Evolutionary conservation across 2,329 filamentous ascomycete species (phyloP), one percentile per base, ranked within the genome.

Genomic region (Colletotrichum nymphaeae): DNA sequence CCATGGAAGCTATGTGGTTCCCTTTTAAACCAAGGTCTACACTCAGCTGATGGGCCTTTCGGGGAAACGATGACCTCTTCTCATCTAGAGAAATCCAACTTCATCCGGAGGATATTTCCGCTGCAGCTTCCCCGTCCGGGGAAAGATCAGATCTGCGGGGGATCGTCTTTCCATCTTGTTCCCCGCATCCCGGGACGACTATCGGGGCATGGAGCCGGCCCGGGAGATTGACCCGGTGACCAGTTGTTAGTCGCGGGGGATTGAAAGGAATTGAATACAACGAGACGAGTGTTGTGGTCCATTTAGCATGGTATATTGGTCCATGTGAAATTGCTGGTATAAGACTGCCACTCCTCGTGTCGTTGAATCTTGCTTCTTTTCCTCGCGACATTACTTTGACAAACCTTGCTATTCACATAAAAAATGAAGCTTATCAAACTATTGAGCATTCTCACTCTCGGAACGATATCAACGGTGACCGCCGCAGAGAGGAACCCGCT

Each of bases 121-220:
- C 46, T 37, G 49, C n/a, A 30, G 12, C n/a, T 49, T 28, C 8
- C 58, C 57, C 57, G 22, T 32, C 26, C 24, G 28, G 30, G 37
- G 37, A 42, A 42, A 59, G 49, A 42, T 4, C 60, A 32, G 64
- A 68, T 63, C 52, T 42, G 64, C 64, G 37, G 58, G 35, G 69
- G 46, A 11, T 46, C 62, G 16, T 19, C 37, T 42, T 42, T 14
- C 37, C 6, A 42, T 42, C 37, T 2, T 42, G 37, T 42, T 42
- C 52, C 58, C 63, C 52, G 69, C 64, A 53, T 28, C 42, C 64
- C 64, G 58, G 64, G 28, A 57, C 24, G 52, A 72, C 52, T 72
- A 0, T 12, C 69, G 64, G 63, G 12, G 26, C 14, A 55, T 30
- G 30, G 42, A 32, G 28, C 58, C 69, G 64, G 63, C 4, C 35